phyloP scores from a whole-genome alignment of 2,329 filamentous ascomycete species.

The Calonectria fujianensis region DNA sequence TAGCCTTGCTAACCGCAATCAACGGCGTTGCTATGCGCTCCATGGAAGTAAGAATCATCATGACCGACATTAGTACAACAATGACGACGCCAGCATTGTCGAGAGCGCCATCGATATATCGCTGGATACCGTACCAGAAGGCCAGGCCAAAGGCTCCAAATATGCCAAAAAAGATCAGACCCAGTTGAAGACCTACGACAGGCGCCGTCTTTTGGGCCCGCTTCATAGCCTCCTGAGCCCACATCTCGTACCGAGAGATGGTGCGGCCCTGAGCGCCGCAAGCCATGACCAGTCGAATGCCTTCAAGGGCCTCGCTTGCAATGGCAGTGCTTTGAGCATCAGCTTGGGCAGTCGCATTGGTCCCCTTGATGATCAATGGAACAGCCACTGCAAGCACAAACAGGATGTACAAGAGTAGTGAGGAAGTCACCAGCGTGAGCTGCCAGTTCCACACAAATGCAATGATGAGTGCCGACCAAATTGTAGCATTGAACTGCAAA shows the following conservation, averaged over 20 bases:
- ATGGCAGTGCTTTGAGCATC: conserved; percentile 63
- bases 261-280: conserved; percentile 65
- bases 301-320: conserved; percentile 65
- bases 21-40: conserved; percentile 63
- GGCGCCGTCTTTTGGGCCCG: conserved; percentile 59
- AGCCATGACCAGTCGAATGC: conserved; percentile 65
- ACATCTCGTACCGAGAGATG: conserved; percentile 60
- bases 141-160: conserved; percentile 62
- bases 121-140: conserved; percentile 66
- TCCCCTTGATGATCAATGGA: conserved; percentile 44
- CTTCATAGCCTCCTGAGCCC: conserved; percentile 60
- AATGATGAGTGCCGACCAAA: conserved; percentile 68
- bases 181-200: conserved; percentile 42
- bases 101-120: conserved; percentile 60
- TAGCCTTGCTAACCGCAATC: conserved; percentile 58
- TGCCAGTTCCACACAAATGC: conserved; percentile 72
- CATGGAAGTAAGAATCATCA: conserved; percentile 61
- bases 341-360: conserved; percentile 44
- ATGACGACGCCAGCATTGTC: conserved; percentile 61
- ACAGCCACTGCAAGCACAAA: conserved; percentile 56
- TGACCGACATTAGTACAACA: conserved; percentile 62
- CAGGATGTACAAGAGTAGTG: conserved; percentile 66
- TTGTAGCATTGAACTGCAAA: conserved; percentile 64
- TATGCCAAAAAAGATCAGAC: conserved; percentile 55
- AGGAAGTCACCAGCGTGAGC: conserved; percentile 70